Conservation (phyloP, 129 eudicot species). For the Saussurea involucrata region DNA sequence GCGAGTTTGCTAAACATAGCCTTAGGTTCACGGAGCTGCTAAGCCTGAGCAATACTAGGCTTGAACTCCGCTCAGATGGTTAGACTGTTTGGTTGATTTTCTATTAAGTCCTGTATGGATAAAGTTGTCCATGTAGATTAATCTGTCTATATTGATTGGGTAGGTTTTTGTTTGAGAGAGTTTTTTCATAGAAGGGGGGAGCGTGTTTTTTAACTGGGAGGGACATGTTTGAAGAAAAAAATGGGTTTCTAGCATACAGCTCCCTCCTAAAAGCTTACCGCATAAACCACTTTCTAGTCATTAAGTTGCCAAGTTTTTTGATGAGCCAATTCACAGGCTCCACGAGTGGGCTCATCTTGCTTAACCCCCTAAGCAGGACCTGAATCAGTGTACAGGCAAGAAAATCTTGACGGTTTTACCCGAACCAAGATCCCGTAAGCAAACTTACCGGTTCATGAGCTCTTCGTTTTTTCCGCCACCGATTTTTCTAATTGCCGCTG, state of each 20-base stretch:
- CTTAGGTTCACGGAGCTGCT: background rate
- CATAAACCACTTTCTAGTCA: too few species aligned
- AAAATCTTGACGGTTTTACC: background rate
- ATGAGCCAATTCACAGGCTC: background rate
- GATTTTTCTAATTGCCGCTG: conserved; percentile 56
- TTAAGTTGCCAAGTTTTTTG: background rate
- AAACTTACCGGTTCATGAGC: conserved; percentile 51
- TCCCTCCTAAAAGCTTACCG: too few species aligned
- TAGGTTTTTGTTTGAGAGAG: too few species aligned
- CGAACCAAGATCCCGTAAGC: background rate
- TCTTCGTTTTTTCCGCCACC: conserved; percentile 62
- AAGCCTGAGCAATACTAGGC: background rate
- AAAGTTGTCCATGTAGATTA: too few species aligned
- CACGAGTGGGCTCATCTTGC: background rate
- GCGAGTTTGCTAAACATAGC: background rate
- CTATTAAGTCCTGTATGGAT: too few species aligned
- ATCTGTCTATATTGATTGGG: too few species aligned
- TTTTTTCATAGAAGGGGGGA: too few species aligned
- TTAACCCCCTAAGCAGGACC: too few species aligned
- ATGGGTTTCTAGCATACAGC: too few species aligned
- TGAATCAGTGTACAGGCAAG: background rate
- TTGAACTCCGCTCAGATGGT: background rate
- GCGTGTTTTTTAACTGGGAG: too few species aligned
- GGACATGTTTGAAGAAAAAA: too few species aligned
- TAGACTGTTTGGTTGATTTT: too few species aligned